Evolutionary conservation across 495 filamentous ascomycete genomes (phyloP).

Genomic region (Neurospora sp.): DNA sequence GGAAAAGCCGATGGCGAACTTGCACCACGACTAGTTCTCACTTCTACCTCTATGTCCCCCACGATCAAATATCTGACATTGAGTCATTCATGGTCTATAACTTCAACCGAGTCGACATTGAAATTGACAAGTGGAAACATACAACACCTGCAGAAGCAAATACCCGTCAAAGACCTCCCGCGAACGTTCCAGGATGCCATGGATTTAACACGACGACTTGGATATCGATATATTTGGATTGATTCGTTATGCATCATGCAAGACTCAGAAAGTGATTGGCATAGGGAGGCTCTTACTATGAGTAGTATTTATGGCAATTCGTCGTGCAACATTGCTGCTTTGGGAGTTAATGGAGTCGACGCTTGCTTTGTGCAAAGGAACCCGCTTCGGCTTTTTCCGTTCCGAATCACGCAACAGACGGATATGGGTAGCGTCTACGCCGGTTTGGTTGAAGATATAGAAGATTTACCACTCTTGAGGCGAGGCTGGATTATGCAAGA

Average conservation of each 20-base stretch:
- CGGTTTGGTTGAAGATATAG: accelerated
- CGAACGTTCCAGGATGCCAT: background rate
- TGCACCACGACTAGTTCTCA: background rate
- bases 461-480: background rate
- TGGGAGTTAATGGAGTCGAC: background rate
- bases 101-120: background rate
- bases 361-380: background rate
- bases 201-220: background rate
- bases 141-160: background rate
- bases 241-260: background rate
- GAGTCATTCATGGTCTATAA: background rate
- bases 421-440: background rate
- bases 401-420: background rate
- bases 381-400: background rate
- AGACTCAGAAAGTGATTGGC: background rate
- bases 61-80: background rate
- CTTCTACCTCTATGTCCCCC: background rate
- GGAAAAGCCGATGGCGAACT: background rate
- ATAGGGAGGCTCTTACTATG: background rate
- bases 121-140: background rate
- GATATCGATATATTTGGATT: background rate
- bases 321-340: background rate
- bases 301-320: background rate
- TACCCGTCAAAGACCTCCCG: background rate
- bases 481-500: background rate